Conservation (phyloP, 768 basidiomycete genomes). For the Amylocystis lapponica region DNA sequence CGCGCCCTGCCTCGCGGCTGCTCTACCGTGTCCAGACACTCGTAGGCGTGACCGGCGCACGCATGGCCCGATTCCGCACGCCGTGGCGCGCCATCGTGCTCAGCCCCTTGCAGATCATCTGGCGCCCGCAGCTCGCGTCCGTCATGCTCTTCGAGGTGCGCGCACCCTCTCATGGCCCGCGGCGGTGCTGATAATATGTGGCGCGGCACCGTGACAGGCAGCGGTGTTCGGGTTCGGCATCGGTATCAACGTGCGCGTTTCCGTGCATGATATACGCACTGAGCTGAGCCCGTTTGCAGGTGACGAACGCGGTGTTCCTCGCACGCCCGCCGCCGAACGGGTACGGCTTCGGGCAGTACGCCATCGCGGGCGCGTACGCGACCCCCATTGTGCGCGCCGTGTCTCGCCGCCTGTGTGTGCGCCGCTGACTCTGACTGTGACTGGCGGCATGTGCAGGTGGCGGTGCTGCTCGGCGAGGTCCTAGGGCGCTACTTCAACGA, state of each 20-base stretch:
- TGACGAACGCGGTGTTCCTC: slow-evolving; percentile 62
- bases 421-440: too few relatives aligned
- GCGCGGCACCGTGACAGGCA: slow-evolving; percentile 27
- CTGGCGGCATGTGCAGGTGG: too few relatives aligned
- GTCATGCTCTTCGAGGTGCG: slow-evolving; percentile 48
- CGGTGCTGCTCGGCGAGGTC: slow-evolving; percentile 45
- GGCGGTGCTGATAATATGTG: background rate
- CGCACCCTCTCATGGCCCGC: background rate
- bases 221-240: slow-evolving; percentile 60
- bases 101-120: slow-evolving; percentile 46
- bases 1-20: slow-evolving; percentile 36
- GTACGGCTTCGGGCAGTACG: slow-evolving; percentile 44
- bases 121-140: slow-evolving; percentile 55
- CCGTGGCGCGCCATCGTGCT: slow-evolving; percentile 42
- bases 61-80: slow-evolving; percentile 51
- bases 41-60: slow-evolving; percentile 55
- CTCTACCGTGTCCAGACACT: slow-evolving; percentile 52
- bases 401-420: slow-evolving; percentile 11
- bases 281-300: slow-evolving; percentile 27
- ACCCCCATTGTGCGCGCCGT: slow-evolving; percentile 55
- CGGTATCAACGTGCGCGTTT: slow-evolving; percentile 46
- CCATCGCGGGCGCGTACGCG: slow-evolving; percentile 47
- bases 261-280: background rate
- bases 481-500: slow-evolving; percentile 49
- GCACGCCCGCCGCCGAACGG: slow-evolving; percentile 48